Evolutionary conservation across 129 eudicot species (phyloP).

Genomic region (Mikania micrantha): DNA sequence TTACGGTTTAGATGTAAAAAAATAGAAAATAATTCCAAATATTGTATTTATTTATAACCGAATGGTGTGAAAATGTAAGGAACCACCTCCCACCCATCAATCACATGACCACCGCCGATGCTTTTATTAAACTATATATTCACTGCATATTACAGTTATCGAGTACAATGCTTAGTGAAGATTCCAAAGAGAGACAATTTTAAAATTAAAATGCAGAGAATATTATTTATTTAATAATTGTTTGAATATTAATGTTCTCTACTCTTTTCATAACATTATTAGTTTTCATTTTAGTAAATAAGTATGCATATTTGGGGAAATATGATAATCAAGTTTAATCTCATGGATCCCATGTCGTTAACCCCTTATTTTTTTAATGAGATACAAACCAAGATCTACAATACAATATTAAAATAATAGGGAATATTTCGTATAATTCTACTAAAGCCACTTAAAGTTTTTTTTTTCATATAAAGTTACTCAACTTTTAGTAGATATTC

Average conservation of each 20-base stretch:
- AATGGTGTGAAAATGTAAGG: constrained; percentile 19
- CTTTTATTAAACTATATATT: constrained; percentile 11
- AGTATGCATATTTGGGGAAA: neutral
- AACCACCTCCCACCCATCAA: constrained; percentile 38
- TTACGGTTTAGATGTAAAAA: neutral
- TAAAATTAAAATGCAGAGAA: constrained; percentile 60
- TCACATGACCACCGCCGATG: constrained; percentile 79
- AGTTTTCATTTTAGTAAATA: constrained; percentile 4
- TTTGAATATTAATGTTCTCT: constrained; percentile 4
- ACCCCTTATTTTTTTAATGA: neutral
- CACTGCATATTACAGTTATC: constrained; percentile 19
- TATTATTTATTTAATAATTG: too few relatives aligned
- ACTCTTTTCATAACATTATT: constrained; percentile 10
- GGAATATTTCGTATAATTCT: too few relatives aligned
- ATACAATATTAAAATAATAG: neutral
- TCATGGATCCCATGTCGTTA: neutral
- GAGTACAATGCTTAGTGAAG: constrained; percentile 27
- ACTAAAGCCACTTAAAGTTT: too few relatives aligned
- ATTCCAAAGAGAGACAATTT: constrained; percentile 68
- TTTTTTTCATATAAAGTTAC: too few relatives aligned
- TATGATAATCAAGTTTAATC: neutral
- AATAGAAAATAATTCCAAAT: constrained; percentile 23
- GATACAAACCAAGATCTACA: neutral
- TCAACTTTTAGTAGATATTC: too few relatives aligned
- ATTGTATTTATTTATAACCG: constrained; percentile 31